Evolutionary conservation across 352 stramenopile species (phyloP).

Genomic region (Phytophthora hybrid): DNA sequence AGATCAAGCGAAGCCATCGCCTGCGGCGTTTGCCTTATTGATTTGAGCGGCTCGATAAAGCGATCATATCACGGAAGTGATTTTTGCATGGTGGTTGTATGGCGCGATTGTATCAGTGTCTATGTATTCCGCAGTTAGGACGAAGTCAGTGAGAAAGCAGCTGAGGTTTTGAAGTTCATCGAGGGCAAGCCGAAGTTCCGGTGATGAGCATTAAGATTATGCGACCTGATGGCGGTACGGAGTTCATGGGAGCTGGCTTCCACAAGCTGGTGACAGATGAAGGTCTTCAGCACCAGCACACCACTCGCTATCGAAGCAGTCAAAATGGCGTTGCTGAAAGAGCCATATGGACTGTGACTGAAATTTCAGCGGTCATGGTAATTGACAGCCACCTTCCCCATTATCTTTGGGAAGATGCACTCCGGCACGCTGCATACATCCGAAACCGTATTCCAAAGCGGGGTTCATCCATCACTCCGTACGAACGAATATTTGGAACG

Average conservation of each 20-base stretch:
- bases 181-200: no score
- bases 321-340: constrained; percentile 13
- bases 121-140: no score
- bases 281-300: constrained; percentile 9
- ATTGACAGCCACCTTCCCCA: not conserved
- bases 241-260: not conserved
- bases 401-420: constrained; percentile 10
- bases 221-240: not conserved
- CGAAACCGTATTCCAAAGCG: constrained; percentile 4
- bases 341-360: constrained; percentile 1
- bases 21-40: no score
- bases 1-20: no score
- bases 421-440: constrained; percentile 3
- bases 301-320: constrained; percentile 7
- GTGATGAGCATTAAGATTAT: no score
- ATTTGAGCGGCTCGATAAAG: no score
- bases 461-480: not conserved
- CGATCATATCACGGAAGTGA: no score
- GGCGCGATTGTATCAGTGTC: no score
- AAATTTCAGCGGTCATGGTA: constrained; percentile 1
- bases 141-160: no score
- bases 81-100: no score
- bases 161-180: no score
- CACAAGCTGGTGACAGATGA: not conserved
- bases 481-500: constrained; percentile 1